phyloP scores from a whole-genome alignment of 495 filamentous ascomycete genomes.

The Articulospora tetracladia region DNA sequence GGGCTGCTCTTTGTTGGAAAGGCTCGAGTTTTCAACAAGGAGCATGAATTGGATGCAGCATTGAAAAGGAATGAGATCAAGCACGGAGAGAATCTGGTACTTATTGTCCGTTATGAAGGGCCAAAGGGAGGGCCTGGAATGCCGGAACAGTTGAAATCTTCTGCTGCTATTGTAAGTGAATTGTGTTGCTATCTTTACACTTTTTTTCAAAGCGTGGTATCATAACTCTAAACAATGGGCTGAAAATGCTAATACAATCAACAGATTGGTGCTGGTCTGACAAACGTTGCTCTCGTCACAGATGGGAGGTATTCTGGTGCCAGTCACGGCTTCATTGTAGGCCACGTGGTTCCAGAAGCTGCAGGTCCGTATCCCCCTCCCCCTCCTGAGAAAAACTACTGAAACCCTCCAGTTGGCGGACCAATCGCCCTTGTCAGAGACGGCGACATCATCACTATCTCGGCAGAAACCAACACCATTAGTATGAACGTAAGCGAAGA shows the following conservation, averaged over 20 bases:
- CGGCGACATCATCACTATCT: slow-evolving; percentile 84
- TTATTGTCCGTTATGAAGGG: slow-evolving; percentile 92
- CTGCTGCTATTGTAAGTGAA: slow-evolving; percentile 63
- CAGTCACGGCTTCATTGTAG: slow-evolving; percentile 91
- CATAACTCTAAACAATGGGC: too few relatives aligned
- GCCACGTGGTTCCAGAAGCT: slow-evolving; percentile 92
- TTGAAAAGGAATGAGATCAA: slow-evolving; percentile 69
- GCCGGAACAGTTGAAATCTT: slow-evolving; percentile 88
- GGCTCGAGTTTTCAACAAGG: slow-evolving; percentile 90
- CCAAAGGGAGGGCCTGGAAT: slow-evolving; percentile 95
- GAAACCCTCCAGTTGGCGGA: slow-evolving; percentile 62
- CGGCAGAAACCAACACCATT: slow-evolving; percentile 74
- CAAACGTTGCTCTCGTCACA: slow-evolving; percentile 87
- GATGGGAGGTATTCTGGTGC: slow-evolving; percentile 92
- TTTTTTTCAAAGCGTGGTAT: too few relatives aligned
- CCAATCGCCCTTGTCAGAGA: slow-evolving; percentile 77
- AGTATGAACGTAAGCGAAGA: slow-evolving; percentile 69
- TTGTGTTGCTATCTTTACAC: too few relatives aligned
- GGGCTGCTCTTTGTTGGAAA: slow-evolving; percentile 77
- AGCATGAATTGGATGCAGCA: slow-evolving; percentile 71
- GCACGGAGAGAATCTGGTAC: slow-evolving; percentile 76
- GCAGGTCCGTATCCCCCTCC: slow-evolving; percentile 26
- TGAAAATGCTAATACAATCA: not conserved
- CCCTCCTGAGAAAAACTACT: too few relatives aligned
- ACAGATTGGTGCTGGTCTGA: slow-evolving; percentile 80